Conservation (phyloP, 1,284 basidiomycete species). For the Trichosporon coremiiforme region DNA sequence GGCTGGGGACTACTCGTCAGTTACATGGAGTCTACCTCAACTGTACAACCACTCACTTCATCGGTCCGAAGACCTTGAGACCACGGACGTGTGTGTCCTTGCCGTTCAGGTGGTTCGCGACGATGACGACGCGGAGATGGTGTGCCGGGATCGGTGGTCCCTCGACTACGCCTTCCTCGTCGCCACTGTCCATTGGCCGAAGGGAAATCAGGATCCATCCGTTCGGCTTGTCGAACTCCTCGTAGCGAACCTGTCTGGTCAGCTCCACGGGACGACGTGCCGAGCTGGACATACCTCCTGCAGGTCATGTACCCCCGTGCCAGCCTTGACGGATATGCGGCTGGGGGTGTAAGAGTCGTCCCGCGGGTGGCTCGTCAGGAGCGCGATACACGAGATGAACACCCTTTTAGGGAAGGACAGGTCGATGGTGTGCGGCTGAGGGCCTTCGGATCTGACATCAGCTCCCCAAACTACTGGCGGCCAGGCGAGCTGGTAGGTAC, state of each 20-base stretch:
- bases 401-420: slow-evolving; percentile 90
- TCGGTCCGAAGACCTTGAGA: slow-evolving; percentile 78
- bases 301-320: slow-evolving; percentile 86
- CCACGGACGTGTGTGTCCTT: slow-evolving; percentile 98
- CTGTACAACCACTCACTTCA: slow-evolving; percentile 63
- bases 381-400: slow-evolving; percentile 88
- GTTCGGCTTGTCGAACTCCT: slow-evolving; percentile 83
- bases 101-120: slow-evolving; percentile 95
- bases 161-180: slow-evolving; percentile 68
- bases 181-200: slow-evolving; percentile 67
- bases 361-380: slow-evolving; percentile 79
- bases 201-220: slow-evolving; percentile 94
- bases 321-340: slow-evolving; percentile 83
- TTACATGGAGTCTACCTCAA: not conserved
- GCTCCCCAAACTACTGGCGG: not conserved
- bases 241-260: slow-evolving; percentile 64
- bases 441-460: slow-evolving; percentile 81
- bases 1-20: slow-evolving; percentile 66
- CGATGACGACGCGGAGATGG: slow-evolving; percentile 84
- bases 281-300: slow-evolving; percentile 66
- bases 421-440: slow-evolving; percentile 94
- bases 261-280: not conserved
- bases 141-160: slow-evolving; percentile 81
- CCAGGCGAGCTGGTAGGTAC: slow-evolving; percentile 49
- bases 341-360: slow-evolving; percentile 98